Conservation (phyloP, 441 rosid genomes). For the Raphanus hybrid region DNA sequence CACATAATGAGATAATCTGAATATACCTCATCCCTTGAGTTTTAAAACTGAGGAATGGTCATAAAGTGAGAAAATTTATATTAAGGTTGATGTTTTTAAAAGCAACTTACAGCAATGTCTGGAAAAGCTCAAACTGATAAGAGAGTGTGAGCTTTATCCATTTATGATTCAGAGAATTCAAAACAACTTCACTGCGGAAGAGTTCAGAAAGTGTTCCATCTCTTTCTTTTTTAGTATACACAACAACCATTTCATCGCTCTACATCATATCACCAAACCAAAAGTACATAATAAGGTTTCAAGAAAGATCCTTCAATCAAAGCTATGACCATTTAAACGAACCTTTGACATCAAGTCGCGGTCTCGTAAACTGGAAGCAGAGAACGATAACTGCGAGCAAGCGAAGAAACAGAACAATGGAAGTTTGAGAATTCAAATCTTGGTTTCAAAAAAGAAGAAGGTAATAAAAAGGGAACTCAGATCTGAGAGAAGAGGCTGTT, state of each 20-base stretch:
- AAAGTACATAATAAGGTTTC: not conserved
- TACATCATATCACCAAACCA: constrained; percentile 30
- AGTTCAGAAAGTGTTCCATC: constrained; percentile 72
- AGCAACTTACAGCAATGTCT: constrained; percentile 73
- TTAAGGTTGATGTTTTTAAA: too few relatives aligned
- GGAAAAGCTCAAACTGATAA: constrained; percentile 81
- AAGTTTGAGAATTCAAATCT: constrained; percentile 2
- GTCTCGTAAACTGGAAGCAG: constrained; percentile 79
- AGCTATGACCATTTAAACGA: constrained; percentile 19
- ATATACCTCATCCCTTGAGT: constrained; percentile 68
- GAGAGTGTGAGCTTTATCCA: constrained; percentile 68
- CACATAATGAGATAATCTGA: not conserved
- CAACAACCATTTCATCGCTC: constrained; percentile 95
- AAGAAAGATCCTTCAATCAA: not conserved
- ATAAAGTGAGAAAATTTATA: too few relatives aligned
- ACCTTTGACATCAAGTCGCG: constrained; percentile 85
- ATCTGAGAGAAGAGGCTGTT: constrained; percentile 75
- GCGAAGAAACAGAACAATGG: not conserved
- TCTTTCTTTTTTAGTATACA: constrained; percentile 54
- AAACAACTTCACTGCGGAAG: constrained; percentile 81
- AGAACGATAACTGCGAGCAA: constrained; percentile 75
- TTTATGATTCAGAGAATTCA: constrained; percentile 77
- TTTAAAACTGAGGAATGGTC: constrained; percentile 55
- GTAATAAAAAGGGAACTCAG: constrained; percentile 51
- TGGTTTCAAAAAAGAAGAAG: not conserved